These are phyloP conservation scores for Poa pratensis DNA, from an alignment of 176 grass and related monocot species.

Conservation along the genomic window DNA sequence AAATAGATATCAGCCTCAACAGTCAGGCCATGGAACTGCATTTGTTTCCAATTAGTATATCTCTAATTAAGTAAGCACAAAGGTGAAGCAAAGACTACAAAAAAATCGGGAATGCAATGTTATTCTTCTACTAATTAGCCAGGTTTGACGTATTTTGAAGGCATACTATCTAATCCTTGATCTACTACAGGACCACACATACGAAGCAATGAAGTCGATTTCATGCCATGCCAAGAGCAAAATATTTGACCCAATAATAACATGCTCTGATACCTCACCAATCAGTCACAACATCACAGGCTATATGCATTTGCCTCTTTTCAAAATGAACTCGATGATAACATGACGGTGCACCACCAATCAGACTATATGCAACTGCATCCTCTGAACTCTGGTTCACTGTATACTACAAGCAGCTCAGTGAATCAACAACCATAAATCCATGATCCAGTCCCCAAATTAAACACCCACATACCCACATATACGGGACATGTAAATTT, in stretches of 20 bases:
- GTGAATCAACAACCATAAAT: not conserved
- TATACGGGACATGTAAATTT: too few species aligned
- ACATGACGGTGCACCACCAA: too few species aligned
- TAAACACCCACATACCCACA: not conserved
- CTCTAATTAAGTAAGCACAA: not conserved
- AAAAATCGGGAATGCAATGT: not conserved
- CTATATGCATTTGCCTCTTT: not conserved
- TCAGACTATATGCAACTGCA: too few species aligned
- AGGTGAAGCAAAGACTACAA: not conserved
- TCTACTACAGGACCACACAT: not conserved
- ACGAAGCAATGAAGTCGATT: not conserved
- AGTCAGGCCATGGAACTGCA: not conserved
- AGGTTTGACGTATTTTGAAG: not conserved
- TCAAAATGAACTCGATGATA: not conserved
- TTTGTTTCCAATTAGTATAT: not conserved
- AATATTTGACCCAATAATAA: not conserved
- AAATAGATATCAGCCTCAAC: conserved; percentile 18
- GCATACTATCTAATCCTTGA: not conserved
- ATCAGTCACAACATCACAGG: not conserved
- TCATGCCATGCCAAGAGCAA: not conserved
- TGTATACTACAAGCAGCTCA: not conserved
- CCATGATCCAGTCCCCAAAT: not conserved
- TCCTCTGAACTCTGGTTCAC: too few species aligned
- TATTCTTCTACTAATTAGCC: not conserved
- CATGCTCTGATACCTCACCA: not conserved